Evolutionary conservation across 768 basidiomycete species (phyloP).

Genomic region (Russula ochroleuca): DNA sequence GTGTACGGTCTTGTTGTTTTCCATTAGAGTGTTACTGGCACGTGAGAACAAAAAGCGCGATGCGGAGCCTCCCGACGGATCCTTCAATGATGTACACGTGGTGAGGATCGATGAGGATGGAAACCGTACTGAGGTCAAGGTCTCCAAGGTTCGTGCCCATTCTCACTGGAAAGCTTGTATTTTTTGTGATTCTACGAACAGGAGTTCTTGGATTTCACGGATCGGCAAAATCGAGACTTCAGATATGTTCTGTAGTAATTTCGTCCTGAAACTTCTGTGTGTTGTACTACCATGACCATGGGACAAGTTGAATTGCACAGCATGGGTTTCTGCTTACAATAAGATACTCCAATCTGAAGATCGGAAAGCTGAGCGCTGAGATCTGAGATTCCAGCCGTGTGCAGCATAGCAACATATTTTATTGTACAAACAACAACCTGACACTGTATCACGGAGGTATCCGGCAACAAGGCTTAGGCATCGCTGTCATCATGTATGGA

Average conservation of each 20-base stretch:
- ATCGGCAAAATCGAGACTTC: slow-evolving; percentile 66
- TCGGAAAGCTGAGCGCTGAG: no score
- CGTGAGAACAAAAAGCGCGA: slow-evolving; percentile 65
- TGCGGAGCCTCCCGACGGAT: slow-evolving; percentile 47
- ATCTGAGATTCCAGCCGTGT: no score
- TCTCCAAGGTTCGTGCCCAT: slow-evolving; percentile 54
- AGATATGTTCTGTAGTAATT: slow-evolving; percentile 55
- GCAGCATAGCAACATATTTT: no score
- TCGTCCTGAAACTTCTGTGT: no score
- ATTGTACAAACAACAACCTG: no score
- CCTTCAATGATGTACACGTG: slow-evolving; percentile 60
- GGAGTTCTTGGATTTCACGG: slow-evolving; percentile 73
- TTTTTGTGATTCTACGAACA: slow-evolving; percentile 30
- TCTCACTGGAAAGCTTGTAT: neutral
- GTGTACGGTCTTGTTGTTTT: slow-evolving; percentile 47
- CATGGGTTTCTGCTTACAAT: no score
- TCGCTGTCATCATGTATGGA: no score
- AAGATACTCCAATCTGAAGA: no score
- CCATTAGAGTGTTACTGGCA: slow-evolving; percentile 50
- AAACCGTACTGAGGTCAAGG: slow-evolving; percentile 47
- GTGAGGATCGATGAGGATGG: slow-evolving; percentile 51
- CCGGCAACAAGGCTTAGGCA: no score
- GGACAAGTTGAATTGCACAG: no score
- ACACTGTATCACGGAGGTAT: no score
- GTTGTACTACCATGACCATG: no score